Base-by-base conservation (phyloP, 1,139 yeast genomes). In the Debaryomyces sp. region DNA sequence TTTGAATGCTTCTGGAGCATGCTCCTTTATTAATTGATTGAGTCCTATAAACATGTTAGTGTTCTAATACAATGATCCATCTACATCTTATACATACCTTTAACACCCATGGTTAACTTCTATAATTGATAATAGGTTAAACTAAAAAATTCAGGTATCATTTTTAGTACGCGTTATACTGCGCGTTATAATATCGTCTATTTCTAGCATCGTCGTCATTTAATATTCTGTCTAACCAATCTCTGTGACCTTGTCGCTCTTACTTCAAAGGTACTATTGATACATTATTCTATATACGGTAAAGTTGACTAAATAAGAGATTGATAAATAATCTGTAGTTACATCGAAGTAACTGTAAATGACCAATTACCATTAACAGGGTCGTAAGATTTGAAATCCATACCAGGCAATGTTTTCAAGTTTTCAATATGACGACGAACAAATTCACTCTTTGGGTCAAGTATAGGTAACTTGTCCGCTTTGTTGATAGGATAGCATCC, bases 301-400 rank as follows among this genome's bases (percentile, higher is more conserved):
- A 36, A 30, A 17, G n/a, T 21, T 15, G 12, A 27, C 27, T 17
- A 41, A 22, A 10, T 9, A 40, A 13, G 9, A 12, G 8, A 21
- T 29, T 22, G 27, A 18, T 21, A 21, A 3, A 27, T 32, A 9
- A 18, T 21, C 18, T 18, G 21, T 8, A 30, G 17, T 42, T 42
- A 51, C 52, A 51, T 51, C 5, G 51, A 49, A 27, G 45, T 78
- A 15, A 82, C 80, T 23, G 75, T 74, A 64, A 92, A 92, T 0
- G 81, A 78, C 96, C 96, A 92, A 35, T 85, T 79, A 33, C 99
- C 99, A 3, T 87, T 78, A 21, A 75, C 78, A 0, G 94, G 83
- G 54, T 90, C 95, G 72, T 90, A 95, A 46, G 85, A 79, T 32
- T 81, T 78, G 68, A 91, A 94, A 53, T 78, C 77, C 52, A 88